Base-by-base conservation (phyloP, 1,284 basidiomycete genomes). In the Ganoderma multipileum region DNA sequence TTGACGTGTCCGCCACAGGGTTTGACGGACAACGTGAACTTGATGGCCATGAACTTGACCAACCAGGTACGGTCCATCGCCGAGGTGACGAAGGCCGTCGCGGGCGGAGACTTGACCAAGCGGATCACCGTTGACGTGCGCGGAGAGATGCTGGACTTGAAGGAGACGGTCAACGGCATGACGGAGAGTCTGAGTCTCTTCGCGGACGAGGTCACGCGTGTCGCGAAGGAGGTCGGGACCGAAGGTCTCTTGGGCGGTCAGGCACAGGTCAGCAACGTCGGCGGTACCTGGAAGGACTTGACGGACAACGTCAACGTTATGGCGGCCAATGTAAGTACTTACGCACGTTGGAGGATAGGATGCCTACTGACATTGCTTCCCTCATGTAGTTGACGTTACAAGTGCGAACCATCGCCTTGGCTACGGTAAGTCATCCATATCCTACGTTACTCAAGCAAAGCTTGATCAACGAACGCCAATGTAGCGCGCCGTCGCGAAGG, bases 261-360 rank as follows among this genome's bases (percentile, higher is more conserved):
- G 77, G 95, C 95, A 7, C 86, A 88, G 63, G 95, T 96, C 50
- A 89, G 93, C 75, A 95, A 97, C 78, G 96, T 99, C 65, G 94
- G 95, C 72, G 98, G 98, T 63, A 98, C 95, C 1, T 99, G 98
- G 97, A 97, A 97, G 84, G 95, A 96, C 79, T 85, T 98, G 80
- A 98, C 96, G 60, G 96, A 98, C 80, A 97, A 94, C 82, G 94
- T 97, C 75, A 96, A 97, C 78, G 89, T 94, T 72, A 95, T 95
- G 93, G 93, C 92, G 64, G 88, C 88, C 58, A 94, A 94, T 74
- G 91, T 93, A 74, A 73, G 90, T 50, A 20, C 44, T 47, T 47
- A 26, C 30, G 28, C n/a, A 59, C 8, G 18, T 52, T 61, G 23
- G 26, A 14, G 7, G 14, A 9, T n/a, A 16, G 16, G 12, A 20